These are phyloP conservation scores for Cyberlindnera subsufficiens DNA, from an alignment of 805 yeast genomes.

Conservation along the genomic window DNA sequence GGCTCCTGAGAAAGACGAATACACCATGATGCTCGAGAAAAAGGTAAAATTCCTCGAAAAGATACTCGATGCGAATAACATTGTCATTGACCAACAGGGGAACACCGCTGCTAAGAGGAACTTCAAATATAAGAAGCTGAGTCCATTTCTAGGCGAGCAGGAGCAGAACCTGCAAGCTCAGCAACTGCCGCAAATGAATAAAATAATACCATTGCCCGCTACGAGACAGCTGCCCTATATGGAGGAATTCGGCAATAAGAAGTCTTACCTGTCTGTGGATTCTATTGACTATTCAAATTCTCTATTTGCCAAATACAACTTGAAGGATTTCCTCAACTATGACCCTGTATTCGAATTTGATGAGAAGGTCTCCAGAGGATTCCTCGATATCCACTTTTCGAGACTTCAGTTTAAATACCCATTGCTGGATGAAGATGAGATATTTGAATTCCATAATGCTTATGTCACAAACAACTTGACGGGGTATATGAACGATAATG, in stretches of 20 bases:
- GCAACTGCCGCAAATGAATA: conserved; percentile 4
- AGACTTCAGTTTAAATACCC: conserved; percentile 54
- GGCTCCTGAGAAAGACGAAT: conserved; percentile 46
- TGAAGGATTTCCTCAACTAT: conserved; percentile 36
- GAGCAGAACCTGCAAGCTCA: conserved; percentile 2
- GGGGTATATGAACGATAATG: conserved; percentile 31
- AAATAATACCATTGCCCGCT: conserved; percentile 8
- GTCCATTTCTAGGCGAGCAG: conserved; percentile 26
- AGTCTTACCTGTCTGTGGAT: conserved; percentile 22
- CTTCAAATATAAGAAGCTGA: conserved; percentile 31
- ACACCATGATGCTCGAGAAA: conserved; percentile 50
- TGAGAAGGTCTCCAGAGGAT: conserved; percentile 40
- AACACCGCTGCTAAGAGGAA: conserved; percentile 25
- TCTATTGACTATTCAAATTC: conserved; percentile 34
- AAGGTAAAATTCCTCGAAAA: conserved; percentile 48
- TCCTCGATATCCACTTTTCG: conserved; percentile 50
- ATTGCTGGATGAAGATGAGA: conserved; percentile 44
- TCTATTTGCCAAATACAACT: conserved; percentile 40
- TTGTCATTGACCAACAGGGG: conserved; percentile 22
- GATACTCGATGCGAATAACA: conserved; percentile 30
- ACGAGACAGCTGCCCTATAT: conserved; percentile 13
- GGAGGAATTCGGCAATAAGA: conserved; percentile 1
- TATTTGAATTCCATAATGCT: conserved; percentile 43
- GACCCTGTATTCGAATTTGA: conserved; percentile 52
- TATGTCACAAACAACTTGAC: conserved; percentile 32